phyloP scores from a whole-genome alignment of 192 early-diverging fungal genomes.

The Entrophospora sp. region DNA sequence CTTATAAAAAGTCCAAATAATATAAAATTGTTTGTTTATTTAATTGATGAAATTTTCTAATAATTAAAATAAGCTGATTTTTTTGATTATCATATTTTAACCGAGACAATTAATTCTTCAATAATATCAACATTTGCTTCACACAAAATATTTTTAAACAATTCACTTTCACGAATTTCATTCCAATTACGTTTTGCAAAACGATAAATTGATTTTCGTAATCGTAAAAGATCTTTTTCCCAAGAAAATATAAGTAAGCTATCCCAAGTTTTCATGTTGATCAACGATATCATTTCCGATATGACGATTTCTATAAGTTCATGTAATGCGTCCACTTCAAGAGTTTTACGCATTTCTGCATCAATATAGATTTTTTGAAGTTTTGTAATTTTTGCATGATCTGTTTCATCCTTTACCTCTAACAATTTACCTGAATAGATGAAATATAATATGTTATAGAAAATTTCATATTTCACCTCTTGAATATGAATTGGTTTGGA shows the following conservation, averaged over 20 bases:
- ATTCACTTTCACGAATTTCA: background rate
- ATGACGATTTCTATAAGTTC: background rate
- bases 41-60: background rate
- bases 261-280: background rate
- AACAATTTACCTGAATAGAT: background rate
- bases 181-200: background rate
- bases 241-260: background rate
- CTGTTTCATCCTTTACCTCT: background rate
- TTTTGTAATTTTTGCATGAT: background rate
- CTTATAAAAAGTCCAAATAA: background rate
- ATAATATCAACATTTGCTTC: conserved; percentile 6
- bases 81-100: background rate
- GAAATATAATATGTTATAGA: background rate
- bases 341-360: conserved; percentile 11
- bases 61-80: background rate
- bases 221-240: background rate
- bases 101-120: background rate
- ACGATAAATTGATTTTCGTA: background rate
- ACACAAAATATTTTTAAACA: background rate
- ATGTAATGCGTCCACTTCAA: background rate
- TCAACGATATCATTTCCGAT: background rate
- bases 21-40: no score
- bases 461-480: background rate
- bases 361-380: background rate
- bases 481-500: background rate